Evolutionary conservation across 441 rosid species (phyloP).

Genomic region (Biscutella laevigata): DNA sequence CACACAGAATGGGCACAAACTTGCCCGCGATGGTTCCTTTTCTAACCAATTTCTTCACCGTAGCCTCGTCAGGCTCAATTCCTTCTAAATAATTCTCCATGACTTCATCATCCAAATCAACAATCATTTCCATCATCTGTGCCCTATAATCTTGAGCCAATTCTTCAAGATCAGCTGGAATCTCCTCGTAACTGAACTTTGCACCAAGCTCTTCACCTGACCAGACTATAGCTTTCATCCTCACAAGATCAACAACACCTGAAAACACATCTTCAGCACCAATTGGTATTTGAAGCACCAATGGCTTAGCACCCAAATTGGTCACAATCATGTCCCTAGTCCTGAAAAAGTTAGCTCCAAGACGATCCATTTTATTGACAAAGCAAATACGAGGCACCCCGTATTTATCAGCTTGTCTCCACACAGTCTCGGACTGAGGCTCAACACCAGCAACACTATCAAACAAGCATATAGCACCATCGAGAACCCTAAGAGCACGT

Average conservation of each 20-base stretch:
- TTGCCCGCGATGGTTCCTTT: conserved; percentile 60
- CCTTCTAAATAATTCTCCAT: conserved; percentile 95
- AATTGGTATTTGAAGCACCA: conserved; percentile 79
- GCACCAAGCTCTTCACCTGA: conserved; percentile 98
- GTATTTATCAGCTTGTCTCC: conserved; percentile 98
- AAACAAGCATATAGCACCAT: conserved; percentile 88
- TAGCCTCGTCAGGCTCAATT: conserved; percentile 74
- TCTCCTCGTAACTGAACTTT: conserved; percentile 62
- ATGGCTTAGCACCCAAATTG: conserved; percentile 90
- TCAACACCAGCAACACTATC: conserved; percentile 99
- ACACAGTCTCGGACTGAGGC: conserved; percentile 97
- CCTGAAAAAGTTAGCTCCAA: conserved; percentile 87
- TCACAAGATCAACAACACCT: conserved; percentile 81
- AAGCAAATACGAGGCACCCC: conserved; percentile 99
- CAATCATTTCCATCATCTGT: conserved; percentile 57
- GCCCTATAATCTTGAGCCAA: conserved; percentile 65
- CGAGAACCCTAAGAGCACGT: conserved; percentile 92
- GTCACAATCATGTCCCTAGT: conserved; percentile 90
- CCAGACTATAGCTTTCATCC: conserved; percentile 85
- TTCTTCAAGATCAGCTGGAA: conserved; percentile 72
- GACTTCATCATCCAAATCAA: conserved; percentile 78
- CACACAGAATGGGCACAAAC: conserved; percentile 84
- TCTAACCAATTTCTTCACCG: conserved; percentile 58
- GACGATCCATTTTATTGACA: conserved; percentile 92
- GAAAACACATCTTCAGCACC: conserved; percentile 76